These are phyloP conservation scores for Penicillium corylophilum DNA, from an alignment of 2,329 filamentous ascomycete species.

Conservation along the genomic window DNA sequence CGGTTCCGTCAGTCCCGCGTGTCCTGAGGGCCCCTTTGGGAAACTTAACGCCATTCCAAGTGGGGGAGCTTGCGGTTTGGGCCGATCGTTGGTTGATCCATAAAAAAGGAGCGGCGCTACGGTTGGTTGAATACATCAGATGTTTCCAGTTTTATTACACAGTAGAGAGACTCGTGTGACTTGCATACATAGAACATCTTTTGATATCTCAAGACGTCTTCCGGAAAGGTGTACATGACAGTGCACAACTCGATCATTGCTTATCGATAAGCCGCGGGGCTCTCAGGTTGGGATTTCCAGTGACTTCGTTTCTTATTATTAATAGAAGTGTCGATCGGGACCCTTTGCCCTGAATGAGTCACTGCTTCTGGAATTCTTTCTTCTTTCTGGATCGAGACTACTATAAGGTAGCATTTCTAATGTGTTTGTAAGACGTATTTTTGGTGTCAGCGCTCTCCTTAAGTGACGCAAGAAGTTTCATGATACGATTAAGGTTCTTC, in stretches of 20 bases:
- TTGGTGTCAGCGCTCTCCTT: not conserved
- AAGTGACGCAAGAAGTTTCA: too few relatives aligned
- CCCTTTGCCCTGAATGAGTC: not conserved
- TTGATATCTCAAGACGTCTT: not conserved
- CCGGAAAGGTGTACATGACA: not conserved
- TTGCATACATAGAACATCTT: not conserved
- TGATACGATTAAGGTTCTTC: not conserved
- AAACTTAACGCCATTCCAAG: constrained; percentile 10
- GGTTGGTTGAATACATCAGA: not conserved
- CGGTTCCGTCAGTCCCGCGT: constrained; percentile 12
- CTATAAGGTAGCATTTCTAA: not conserved
- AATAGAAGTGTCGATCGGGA: not conserved
- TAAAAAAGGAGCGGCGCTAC: not conserved
- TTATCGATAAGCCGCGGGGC: constrained; percentile 10
- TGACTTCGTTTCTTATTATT: not conserved
- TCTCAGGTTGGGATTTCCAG: not conserved
- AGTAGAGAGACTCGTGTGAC: too few relatives aligned
- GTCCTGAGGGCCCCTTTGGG: not conserved
- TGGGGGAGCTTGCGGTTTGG: constrained; percentile 3
- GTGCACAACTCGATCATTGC: not conserved
- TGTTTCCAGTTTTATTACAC: not conserved
- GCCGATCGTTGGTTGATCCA: constrained; percentile 11
- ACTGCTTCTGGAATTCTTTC: not conserved
- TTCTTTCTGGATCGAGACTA: not conserved
- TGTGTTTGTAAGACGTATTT: not conserved